Percentiles rank a stretch among this genome's conserved stretches.
Evolutionary conservation across 306 rosid species (phyloP).

Genomic region (Lablab purpureus): DNA sequence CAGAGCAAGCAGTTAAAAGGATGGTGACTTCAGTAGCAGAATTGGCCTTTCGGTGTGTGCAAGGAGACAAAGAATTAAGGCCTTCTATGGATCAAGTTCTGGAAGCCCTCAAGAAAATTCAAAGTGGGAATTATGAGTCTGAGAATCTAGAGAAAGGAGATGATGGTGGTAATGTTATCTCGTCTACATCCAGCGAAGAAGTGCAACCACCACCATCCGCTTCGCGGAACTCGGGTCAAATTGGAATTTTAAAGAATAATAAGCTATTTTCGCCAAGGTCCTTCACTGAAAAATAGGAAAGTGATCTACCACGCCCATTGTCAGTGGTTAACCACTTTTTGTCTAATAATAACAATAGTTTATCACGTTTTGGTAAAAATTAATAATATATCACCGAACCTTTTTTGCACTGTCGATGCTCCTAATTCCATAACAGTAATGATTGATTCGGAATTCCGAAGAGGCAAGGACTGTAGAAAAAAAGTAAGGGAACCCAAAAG

Average conservation of each 20-base stretch:
- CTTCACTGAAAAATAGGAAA: conserved; percentile 56
- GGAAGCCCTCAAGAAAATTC: conserved; percentile 55
- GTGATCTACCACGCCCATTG: conserved; percentile 49
- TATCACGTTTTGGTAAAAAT: neutral
- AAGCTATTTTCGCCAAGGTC: conserved; percentile 54
- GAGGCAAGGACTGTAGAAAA: neutral
- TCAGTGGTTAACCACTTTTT: conserved; percentile 9
- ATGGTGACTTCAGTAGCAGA: conserved; percentile 63
- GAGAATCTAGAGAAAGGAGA: conserved; percentile 31
- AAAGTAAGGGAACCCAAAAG: neutral
- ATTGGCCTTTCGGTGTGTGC: conserved; percentile 76
- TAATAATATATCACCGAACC: neutral
- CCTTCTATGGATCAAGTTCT: conserved; percentile 75
- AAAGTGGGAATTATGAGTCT: conserved; percentile 43
- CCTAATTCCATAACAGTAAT: neutral
- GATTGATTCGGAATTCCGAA: neutral
- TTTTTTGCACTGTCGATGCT: neutral
- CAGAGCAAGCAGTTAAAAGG: conserved; percentile 54
- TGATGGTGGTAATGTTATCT: neutral
- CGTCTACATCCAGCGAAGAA: neutral
- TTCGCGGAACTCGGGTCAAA: conserved; percentile 43
- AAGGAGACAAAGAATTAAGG: conserved; percentile 68
- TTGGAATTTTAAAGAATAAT: conserved; percentile 35
- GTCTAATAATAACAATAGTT: neutral
- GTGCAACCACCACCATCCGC: conserved; percentile 42